Percentiles rank a stretch among this genome's conserved stretches.
Conservation (phyloP, 2,329 filamentous ascomycete species). For the Penicillium sp. region DNA sequence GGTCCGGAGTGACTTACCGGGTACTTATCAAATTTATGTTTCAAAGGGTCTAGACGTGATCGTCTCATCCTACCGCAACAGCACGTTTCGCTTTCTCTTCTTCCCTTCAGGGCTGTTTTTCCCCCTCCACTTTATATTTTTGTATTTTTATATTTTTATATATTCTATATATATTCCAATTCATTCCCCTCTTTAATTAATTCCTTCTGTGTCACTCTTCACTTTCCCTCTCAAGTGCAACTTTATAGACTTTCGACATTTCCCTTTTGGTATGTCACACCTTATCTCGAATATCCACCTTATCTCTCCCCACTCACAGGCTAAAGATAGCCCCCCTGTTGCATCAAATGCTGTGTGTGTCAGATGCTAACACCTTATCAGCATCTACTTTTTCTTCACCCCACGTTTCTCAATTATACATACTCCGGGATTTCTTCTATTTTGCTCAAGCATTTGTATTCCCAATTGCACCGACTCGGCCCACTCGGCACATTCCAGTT, state of each 20-base stretch:
- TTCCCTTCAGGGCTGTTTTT: background rate
- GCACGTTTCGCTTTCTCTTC: conserved; percentile 5
- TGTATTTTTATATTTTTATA: background rate
- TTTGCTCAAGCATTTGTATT: background rate
- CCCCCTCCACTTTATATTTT: background rate
- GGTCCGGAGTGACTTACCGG: background rate
- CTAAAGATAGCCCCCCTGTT: conserved; percentile 21
- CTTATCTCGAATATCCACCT: conserved; percentile 21
- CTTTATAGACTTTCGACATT: background rate
- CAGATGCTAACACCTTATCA: conserved; percentile 15
- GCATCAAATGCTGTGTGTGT: background rate
- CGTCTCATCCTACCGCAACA: conserved; percentile 11
- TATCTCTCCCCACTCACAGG: conserved; percentile 28
- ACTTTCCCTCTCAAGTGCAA: background rate
- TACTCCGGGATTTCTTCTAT: background rate
- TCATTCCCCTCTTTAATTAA: background rate
- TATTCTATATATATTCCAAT: background rate
- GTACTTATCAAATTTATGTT: background rate
- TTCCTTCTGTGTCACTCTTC: background rate
- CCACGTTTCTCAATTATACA: conserved; percentile 3
- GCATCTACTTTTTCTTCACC: conserved; percentile 2
- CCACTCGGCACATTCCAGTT: conserved; percentile 1
- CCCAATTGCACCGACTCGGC: conserved; percentile 1
- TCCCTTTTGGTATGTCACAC: conserved; percentile 3
- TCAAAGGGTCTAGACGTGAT: conserved; percentile 10